Evolutionary conservation across 73 alveolate genomes (phyloP).

Genomic region (Blepharisma stoltei): DNA sequence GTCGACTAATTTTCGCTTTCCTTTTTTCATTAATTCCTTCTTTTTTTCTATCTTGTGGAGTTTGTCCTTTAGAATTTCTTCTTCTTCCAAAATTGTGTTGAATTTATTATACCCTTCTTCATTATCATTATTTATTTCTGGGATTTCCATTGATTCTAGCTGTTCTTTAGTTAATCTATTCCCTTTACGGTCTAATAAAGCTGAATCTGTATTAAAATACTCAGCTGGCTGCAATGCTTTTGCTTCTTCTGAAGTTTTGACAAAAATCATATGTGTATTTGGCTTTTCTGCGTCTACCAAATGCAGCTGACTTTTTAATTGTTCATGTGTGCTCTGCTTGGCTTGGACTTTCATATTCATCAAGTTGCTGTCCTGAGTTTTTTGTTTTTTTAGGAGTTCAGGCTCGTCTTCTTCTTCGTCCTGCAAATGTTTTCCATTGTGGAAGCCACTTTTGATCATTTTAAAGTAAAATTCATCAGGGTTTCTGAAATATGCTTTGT

Average conservation of each 20-base stretch:
- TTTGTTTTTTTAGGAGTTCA: slow-evolving; percentile 18
- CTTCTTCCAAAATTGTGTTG: neutral
- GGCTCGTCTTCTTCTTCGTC: slow-evolving; percentile 4
- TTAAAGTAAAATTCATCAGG: slow-evolving; percentile 30
- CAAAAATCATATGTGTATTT: slow-evolving; percentile 13
- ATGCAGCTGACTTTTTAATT: neutral
- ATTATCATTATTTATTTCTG: neutral
- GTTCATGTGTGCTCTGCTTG: neutral
- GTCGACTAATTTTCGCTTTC: neutral
- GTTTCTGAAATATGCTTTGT: neutral
- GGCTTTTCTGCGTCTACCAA: slow-evolving; percentile 8
- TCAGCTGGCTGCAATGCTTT: neutral
- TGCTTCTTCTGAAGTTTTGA: neutral
- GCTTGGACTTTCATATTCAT: slow-evolving; percentile 10
- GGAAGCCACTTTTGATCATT: neutral
- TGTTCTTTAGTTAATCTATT: neutral
- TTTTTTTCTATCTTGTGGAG: neutral
- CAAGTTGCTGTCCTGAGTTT: neutral
- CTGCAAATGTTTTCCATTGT: neutral
- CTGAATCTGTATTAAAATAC: neutral
- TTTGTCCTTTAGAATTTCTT: neutral
- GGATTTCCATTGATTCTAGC: neutral
- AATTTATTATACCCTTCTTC: neutral
- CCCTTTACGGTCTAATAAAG: neutral
- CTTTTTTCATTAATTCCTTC: neutral